Conservation (phyloP, 2,329 filamentous ascomycete genomes). For the Hymenoscyphus linearis region DNA sequence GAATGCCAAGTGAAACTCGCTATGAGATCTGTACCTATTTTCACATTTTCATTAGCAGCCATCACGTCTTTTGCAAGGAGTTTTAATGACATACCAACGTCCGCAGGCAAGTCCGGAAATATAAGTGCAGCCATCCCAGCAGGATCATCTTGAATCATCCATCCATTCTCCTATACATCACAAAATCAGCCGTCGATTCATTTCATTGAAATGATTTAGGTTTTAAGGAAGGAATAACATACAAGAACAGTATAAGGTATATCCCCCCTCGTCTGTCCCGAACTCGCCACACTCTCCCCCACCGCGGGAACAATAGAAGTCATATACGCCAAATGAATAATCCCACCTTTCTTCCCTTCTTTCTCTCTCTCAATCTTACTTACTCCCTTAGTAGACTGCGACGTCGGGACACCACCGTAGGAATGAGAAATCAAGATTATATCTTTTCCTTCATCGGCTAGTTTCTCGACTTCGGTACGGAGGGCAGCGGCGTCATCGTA, state of each 20-base stretch:
- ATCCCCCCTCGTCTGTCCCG: background rate
- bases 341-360: slow-evolving; percentile 37
- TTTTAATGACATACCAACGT: background rate
- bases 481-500: slow-evolving; percentile 35
- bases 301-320: slow-evolving; percentile 11
- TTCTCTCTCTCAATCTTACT: slow-evolving; percentile 33
- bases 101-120: background rate
- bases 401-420: slow-evolving; percentile 35
- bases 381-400: slow-evolving; percentile 33
- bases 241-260: background rate
- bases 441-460: slow-evolving; percentile 32
- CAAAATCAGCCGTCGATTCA: too few relatives aligned
- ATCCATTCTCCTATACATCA: background rate
- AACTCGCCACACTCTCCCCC: background rate
- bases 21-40: slow-evolving; percentile 11
- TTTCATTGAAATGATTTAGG: too few relatives aligned
- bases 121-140: background rate
- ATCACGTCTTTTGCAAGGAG: too few relatives aligned
- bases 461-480: slow-evolving; percentile 25
- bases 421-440: slow-evolving; percentile 36
- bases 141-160: background rate
- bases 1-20: slow-evolving; percentile 32
- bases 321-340: slow-evolving; percentile 23
- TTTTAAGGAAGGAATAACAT: background rate
- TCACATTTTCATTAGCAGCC: too few relatives aligned